Evolutionary conservation across 1,284 basidiomycete species (phyloP).

Genomic region (Takashimella koratensis): DNA sequence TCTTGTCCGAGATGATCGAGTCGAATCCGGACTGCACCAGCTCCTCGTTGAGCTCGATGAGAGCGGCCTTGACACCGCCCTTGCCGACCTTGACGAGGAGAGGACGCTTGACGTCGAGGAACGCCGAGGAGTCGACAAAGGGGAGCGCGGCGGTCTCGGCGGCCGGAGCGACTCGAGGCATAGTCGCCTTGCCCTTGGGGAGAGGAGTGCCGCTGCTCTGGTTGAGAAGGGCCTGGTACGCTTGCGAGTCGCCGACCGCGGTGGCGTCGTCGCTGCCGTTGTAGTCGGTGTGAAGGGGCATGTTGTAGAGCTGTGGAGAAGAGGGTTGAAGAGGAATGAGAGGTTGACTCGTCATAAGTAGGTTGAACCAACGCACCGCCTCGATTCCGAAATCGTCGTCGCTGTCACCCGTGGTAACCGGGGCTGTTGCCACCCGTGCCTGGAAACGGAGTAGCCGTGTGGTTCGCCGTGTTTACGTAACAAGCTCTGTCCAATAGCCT

Average conservation of each 20-base stretch:
- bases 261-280: background rate
- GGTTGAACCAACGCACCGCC: no score
- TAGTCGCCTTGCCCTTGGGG: background rate
- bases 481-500: no score
- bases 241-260: background rate
- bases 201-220: background rate
- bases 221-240: background rate
- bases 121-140: conserved; percentile 10
- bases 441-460: no score
- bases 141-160: conserved; percentile 1
- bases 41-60: conserved; percentile 8
- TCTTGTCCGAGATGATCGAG: conserved; percentile 10
- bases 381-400: no score
- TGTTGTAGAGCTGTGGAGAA: no score
- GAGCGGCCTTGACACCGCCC: conserved; percentile 10
- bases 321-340: no score
- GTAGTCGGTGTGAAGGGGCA: background rate
- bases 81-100: conserved; percentile 11
- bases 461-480: no score
- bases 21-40: conserved; percentile 5
- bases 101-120: conserved; percentile 6
- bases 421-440: no score
- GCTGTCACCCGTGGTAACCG: no score
- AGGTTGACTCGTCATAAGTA: no score
- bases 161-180: background rate